Evolutionary conservation across 441 rosid species (phyloP).

Genomic region (Erodium chrysanthum): DNA sequence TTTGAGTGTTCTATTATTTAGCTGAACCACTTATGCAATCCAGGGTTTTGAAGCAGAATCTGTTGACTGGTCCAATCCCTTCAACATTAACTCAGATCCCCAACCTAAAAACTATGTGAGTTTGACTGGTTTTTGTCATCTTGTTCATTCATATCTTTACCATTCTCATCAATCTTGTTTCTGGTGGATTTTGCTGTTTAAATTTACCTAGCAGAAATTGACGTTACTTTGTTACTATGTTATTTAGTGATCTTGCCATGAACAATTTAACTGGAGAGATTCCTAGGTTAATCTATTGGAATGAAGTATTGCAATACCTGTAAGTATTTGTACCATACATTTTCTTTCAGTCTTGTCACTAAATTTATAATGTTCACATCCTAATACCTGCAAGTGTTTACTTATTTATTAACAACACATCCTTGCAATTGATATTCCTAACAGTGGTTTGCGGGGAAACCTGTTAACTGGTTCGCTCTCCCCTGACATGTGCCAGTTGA

Average conservation of each 20-base stretch:
- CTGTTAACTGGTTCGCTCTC: slow-evolving; percentile 64
- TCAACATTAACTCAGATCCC: slow-evolving; percentile 86
- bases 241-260: slow-evolving; percentile 60
- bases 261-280: slow-evolving; percentile 77
- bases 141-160: neutral
- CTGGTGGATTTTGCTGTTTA: neutral
- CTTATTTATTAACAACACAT: neutral
- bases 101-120: slow-evolving; percentile 69
- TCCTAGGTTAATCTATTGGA: slow-evolving; percentile 81
- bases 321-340: slow-evolving; percentile 24
- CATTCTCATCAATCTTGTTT: too few species aligned
- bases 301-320: slow-evolving; percentile 89
- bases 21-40: neutral
- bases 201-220: too few species aligned
- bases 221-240: neutral
- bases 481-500: slow-evolving; percentile 78
- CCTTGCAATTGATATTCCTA: neutral
- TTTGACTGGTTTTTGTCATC: neutral
- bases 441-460: slow-evolving; percentile 78
- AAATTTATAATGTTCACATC: neutral
- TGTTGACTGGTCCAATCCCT: slow-evolving; percentile 81
- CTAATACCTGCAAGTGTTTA: too few species aligned
- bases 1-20: neutral
- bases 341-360: neutral
- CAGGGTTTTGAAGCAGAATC: slow-evolving; percentile 74